Percentiles rank a stretch among this genome's conserved stretches.
phyloP scores from a whole-genome alignment of 2,329 filamentous ascomycete species.

The Trichothecium roseum region DNA sequence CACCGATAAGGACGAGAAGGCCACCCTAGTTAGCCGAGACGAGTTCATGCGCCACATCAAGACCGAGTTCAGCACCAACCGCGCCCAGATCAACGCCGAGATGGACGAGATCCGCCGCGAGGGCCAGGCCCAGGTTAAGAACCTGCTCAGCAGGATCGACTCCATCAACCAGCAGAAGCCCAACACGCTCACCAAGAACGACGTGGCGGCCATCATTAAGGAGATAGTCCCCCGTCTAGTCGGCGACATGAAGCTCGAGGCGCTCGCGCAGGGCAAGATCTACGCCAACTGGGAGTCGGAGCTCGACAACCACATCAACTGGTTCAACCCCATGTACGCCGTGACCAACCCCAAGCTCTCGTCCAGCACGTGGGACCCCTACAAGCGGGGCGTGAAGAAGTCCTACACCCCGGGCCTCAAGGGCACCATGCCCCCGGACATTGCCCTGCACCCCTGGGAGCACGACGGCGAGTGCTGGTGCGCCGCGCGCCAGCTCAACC shows the following conservation, averaged over 20 bases:
- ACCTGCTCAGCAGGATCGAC: constrained; percentile 20
- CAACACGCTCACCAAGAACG: constrained; percentile 23
- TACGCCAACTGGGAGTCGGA: constrained; percentile 29
- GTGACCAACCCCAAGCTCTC: constrained; percentile 47
- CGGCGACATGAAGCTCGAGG: constrained; percentile 33
- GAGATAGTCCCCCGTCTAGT: constrained; percentile 31
- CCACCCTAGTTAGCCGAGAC: constrained; percentile 29
- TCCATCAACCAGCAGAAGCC: constrained; percentile 10
- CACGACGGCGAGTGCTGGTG: constrained; percentile 88
- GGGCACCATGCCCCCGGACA: constrained; percentile 7
- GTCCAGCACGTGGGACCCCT: constrained; percentile 43
- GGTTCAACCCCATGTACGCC: constrained; percentile 58
- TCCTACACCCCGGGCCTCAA: constrained; percentile 10
- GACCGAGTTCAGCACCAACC: constrained; percentile 25
- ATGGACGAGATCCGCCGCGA: constrained; percentile 20
- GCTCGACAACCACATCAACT: constrained; percentile 56
- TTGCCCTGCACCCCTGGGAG: constrained; percentile 57
- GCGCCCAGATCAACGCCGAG: constrained; percentile 27
- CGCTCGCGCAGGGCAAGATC: constrained; percentile 35
- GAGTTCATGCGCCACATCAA: constrained; percentile 36
- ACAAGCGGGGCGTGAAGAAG: constrained; percentile 7
- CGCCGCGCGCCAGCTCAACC: constrained; percentile 35
- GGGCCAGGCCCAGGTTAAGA: constrained; percentile 18
- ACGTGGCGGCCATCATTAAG: constrained; percentile 30
- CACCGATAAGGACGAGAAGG: too few relatives aligned